Conservation (phyloP, 805 yeast genomes). For the Millerozyma miso region DNA sequence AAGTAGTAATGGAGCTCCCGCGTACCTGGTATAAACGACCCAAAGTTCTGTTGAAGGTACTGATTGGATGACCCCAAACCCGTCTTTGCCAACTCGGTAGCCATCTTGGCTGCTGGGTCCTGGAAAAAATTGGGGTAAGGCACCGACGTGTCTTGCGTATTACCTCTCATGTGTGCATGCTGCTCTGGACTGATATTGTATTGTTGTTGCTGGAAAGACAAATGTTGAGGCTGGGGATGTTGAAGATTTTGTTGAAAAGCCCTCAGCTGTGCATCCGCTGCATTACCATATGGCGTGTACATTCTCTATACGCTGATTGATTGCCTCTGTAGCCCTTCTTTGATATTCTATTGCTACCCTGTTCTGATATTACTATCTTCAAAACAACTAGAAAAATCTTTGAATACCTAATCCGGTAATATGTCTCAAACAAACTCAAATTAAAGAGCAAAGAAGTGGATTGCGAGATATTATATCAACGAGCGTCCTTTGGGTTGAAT, state of each 20-base stretch:
- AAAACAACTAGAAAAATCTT: conserved; percentile 1
- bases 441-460: background rate
- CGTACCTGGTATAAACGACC: conserved; percentile 44
- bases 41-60: conserved; percentile 69
- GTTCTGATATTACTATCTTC: background rate
- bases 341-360: background rate
- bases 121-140: conserved; percentile 45
- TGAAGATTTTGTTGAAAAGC: conserved; percentile 22
- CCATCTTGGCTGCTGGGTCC: conserved; percentile 80
- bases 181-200: conserved; percentile 12
- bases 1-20: conserved; percentile 75
- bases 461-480: background rate
- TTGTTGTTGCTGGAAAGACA: conserved; percentile 11
- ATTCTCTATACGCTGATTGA: conserved; percentile 11
- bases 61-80: conserved; percentile 81
- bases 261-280: conserved; percentile 17
- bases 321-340: background rate
- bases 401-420: conserved; percentile 1
- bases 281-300: conserved; percentile 39
- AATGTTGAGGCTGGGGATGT: conserved; percentile 28
- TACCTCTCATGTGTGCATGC: conserved; percentile 15
- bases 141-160: conserved; percentile 22
- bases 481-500: background rate
- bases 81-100: conserved; percentile 81
- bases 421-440: background rate